Evolutionary conservation across 768 basidiomycete species (phyloP).

Genomic region (Clitopilus hobsonii): DNA sequence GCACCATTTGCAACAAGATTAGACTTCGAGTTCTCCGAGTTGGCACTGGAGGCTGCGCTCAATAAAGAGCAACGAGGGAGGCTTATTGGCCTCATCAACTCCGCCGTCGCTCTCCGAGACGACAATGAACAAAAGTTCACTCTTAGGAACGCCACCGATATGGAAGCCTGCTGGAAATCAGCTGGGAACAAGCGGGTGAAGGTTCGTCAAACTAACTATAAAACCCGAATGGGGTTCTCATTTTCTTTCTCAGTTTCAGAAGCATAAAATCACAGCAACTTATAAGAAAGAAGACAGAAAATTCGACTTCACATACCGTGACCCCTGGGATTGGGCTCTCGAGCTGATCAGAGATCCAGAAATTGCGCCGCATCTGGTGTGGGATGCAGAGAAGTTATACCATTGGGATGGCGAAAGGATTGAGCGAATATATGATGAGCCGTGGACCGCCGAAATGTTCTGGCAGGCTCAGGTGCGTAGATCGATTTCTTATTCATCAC

Average conservation of each 20-base stretch:
- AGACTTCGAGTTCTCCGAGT: conserved; percentile 23
- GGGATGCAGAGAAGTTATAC: conserved; percentile 24
- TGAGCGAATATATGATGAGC: conserved; percentile 25
- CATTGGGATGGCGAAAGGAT: conserved; percentile 19
- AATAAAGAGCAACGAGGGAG: conserved; percentile 12
- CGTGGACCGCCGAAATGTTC: conserved; percentile 29
- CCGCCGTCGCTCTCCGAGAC: background rate
- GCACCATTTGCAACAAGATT: conserved; percentile 16
- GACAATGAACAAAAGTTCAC: conserved; percentile 1
- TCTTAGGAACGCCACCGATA: background rate
- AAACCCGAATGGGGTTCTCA: background rate
- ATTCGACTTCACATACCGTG: conserved; percentile 13
- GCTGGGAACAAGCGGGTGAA: background rate
- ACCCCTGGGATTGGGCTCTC: conserved; percentile 22
- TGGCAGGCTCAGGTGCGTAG: conserved; percentile 37
- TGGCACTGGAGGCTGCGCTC: conserved; percentile 16
- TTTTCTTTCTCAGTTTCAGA: background rate
- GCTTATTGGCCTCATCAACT: conserved; percentile 15
- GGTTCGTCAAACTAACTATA: conserved; percentile 8
- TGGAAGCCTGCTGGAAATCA: conserved; percentile 2
- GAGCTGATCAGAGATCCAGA: conserved; percentile 16
- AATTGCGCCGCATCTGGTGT: conserved; percentile 17
- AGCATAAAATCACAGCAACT: conserved; percentile 10
- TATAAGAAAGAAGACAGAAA: conserved; percentile 6
- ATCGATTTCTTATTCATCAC: conserved; percentile 23